Base-by-base conservation (phyloP, 2,329 filamentous ascomycete genomes). In the Hypoxylon sp. region DNA sequence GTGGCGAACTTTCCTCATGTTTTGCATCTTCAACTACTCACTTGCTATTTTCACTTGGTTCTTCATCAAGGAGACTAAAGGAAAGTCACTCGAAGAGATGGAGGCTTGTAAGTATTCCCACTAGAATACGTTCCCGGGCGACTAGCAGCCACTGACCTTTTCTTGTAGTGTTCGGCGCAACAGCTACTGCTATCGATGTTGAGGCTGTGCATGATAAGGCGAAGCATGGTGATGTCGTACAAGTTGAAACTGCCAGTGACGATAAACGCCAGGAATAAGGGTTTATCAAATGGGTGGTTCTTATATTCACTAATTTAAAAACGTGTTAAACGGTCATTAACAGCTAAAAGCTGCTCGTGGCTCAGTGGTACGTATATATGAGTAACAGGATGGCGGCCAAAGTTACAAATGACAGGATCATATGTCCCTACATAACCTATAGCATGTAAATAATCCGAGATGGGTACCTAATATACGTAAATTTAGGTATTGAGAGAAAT, bases 1-100 rank as follows among this genome's bases (percentile, higher is more conserved):
- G 0, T 85, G 83, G 83, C 79, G 78, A 50, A 85, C 82, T 3
- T 86, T 85, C 63, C 72, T 86, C 62, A 84, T 78, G 78, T 68
- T 68, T 17, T 69, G 58, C 33, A 66, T 63, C 47, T 63, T 69
- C 24, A 66, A 63, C n/a, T 69, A 55, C 54, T 50, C 63, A 26
- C 42, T 66, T 13, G 58, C 57, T 37, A 33, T 50, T 2, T 63
- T 66, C 24, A 31, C 63, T 5, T 66, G 63, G 63, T 47, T 63
- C 35, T 44, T 68, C 10, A 56, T 68, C 14, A 65, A 65, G 42
- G 62, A 68, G 63, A 69, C 63, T 13, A 66, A 66, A 19, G 58
- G 58, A 1, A 71, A 61, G 29, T 62, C 62, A 13, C 39, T 69
- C 5, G 63, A 62, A 42, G 63, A 57, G 26, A 57, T 62, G 55